Evolutionary conservation across 345 rosid species (phyloP).

Genomic region (Anastatica hierochuntica): DNA sequence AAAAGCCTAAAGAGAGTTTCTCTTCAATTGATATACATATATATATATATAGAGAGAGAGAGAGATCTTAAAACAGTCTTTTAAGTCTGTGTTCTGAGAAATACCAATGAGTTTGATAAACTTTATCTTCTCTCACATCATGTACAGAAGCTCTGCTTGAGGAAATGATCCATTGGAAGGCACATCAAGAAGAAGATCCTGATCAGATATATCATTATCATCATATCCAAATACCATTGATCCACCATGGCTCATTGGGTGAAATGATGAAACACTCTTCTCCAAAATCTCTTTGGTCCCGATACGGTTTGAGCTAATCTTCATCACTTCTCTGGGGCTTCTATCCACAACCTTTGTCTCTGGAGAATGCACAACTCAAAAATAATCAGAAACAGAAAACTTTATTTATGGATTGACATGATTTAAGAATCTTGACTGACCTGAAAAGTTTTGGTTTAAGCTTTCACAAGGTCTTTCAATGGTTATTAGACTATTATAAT

Average conservation of each 20-base stretch:
- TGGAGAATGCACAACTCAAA: constrained; percentile 24
- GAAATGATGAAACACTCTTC: constrained; percentile 53
- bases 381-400: constrained; percentile 14
- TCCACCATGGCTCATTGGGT: constrained; percentile 57
- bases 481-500: constrained; percentile 17
- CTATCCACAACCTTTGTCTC: constrained; percentile 47
- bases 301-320: constrained; percentile 30
- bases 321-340: constrained; percentile 49
- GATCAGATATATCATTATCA: constrained; percentile 38
- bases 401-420: not conserved
- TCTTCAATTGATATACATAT: not conserved
- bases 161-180: constrained; percentile 80
- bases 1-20: not conserved
- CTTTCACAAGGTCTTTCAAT: constrained; percentile 23
- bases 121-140: constrained; percentile 12
- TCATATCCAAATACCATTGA: constrained; percentile 46
- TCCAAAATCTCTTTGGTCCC: constrained; percentile 50
- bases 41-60: too few relatives aligned
- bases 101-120: not conserved
- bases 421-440: constrained; percentile 27
- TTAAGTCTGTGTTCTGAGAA: not conserved
- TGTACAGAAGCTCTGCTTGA: constrained; percentile 82
- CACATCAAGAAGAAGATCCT: constrained; percentile 76
- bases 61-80: constrained; percentile 2
- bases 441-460: constrained; percentile 48